These are phyloP conservation scores for Aureobasidium namibiae DNA, from an alignment of 2,329 filamentous ascomycete species.

Conservation along the genomic window DNA sequence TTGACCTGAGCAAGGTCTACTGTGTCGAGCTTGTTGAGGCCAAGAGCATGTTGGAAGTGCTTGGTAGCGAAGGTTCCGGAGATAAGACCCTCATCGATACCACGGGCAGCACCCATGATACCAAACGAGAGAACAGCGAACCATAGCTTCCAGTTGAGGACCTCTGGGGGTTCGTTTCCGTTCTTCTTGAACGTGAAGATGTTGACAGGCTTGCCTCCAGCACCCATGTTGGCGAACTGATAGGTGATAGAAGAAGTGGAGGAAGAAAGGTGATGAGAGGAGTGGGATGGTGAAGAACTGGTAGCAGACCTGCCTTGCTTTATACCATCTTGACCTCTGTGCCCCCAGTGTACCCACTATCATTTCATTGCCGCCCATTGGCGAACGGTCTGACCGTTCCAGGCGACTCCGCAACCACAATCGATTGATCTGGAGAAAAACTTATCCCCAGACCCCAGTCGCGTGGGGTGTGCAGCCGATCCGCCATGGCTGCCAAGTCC, in stretches of 20 bases:
- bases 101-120: slow-evolving; percentile 64
- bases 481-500: not conserved
- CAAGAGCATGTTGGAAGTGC: slow-evolving; percentile 52
- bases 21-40: slow-evolving; percentile 44
- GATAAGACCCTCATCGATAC: slow-evolving; percentile 70
- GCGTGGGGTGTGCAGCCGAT: not conserved
- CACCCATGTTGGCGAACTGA: slow-evolving; percentile 13
- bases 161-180: slow-evolving; percentile 58
- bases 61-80: slow-evolving; percentile 44
- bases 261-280: not conserved
- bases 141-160: slow-evolving; percentile 70
- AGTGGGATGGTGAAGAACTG: not conserved
- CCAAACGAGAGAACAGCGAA: slow-evolving; percentile 52
- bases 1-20: slow-evolving; percentile 58
- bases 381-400: slow-evolving; percentile 2
- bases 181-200: slow-evolving; percentile 35
- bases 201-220: slow-evolving; percentile 19
- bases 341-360: not conserved
- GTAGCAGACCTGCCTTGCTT: slow-evolving; percentile 8
- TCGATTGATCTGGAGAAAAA: slow-evolving; percentile 4
- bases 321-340: slow-evolving; percentile 1
- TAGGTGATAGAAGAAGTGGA: not conserved
- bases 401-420: not conserved
- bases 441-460: not conserved
- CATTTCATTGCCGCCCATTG: not conserved